Conservation (phyloP, 129 eudicot genomes). For the Ambrosia trifida region DNA sequence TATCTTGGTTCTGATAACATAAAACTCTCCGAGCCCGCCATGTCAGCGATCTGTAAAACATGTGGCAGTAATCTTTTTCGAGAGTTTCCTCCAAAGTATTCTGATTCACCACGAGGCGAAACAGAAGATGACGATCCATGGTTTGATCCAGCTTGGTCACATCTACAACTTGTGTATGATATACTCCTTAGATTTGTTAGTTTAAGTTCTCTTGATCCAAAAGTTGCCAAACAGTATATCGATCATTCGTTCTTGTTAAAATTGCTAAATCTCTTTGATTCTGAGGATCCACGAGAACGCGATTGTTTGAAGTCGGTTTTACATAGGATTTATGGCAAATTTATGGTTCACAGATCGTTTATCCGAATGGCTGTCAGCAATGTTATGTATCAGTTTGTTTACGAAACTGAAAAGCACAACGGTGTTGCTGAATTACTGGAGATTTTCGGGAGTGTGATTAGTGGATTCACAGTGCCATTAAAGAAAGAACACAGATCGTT, state of each 20-base stretch:
- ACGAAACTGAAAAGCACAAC: conserved; percentile 62
- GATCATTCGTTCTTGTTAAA: conserved; percentile 53
- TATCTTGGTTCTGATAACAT: conserved; percentile 52
- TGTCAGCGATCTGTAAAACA: conserved; percentile 63
- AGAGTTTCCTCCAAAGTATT: conserved; percentile 61
- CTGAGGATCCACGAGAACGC: conserved; percentile 76
- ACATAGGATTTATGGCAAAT: conserved; percentile 72
- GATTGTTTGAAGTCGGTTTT: conserved; percentile 64
- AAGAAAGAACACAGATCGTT: conserved; percentile 73
- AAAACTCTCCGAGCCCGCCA: conserved; percentile 53
- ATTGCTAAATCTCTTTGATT: conserved; percentile 61
- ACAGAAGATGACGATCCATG: conserved; percentile 54
- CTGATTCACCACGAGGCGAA: conserved; percentile 48
- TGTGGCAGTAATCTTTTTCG: conserved; percentile 61
- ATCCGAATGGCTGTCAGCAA: conserved; percentile 67
- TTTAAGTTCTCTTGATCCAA: conserved; percentile 49
- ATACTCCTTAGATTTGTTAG: conserved; percentile 59
- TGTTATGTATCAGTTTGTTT: conserved; percentile 54
- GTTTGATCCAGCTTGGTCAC: conserved; percentile 80
- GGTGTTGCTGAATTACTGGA: conserved; percentile 78
- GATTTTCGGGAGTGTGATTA: conserved; percentile 77
- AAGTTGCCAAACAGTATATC: conserved; percentile 54
- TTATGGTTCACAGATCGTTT: conserved; percentile 75
- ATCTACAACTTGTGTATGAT: conserved; percentile 71
- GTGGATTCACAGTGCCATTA: conserved; percentile 71